Evolutionary conservation across 805 yeast species (phyloP).

Genomic region (Pichia paraexigua): DNA sequence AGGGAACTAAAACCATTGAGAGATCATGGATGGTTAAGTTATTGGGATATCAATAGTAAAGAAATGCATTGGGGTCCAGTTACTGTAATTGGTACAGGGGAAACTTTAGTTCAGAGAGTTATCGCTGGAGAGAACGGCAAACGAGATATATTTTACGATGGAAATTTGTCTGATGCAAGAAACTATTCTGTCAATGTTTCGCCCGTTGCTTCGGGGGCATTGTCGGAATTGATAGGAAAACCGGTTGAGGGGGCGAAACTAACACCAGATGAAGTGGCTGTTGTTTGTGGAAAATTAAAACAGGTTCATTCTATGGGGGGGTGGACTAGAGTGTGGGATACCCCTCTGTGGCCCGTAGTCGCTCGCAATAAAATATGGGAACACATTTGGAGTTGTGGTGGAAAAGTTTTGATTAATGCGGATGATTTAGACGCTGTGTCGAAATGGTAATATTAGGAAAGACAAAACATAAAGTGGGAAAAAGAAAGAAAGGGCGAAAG

Average conservation of each 20-base stretch:
- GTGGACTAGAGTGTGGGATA: constrained; percentile 63
- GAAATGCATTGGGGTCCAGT: constrained; percentile 43
- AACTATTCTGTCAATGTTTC: constrained; percentile 9
- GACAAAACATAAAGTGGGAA: background rate
- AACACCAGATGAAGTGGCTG: constrained; percentile 25
- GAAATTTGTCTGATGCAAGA: constrained; percentile 5
- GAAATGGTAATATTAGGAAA: background rate
- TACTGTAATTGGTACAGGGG: constrained; percentile 59
- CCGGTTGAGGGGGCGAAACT: constrained; percentile 15
- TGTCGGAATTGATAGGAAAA: background rate
- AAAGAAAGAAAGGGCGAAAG: background rate
- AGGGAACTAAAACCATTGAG: constrained; percentile 40
- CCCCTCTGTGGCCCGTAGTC: constrained; percentile 55
- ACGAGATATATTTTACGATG: constrained; percentile 44
- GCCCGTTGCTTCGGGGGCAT: background rate
- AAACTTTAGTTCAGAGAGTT: constrained; percentile 41
- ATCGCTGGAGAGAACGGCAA: constrained; percentile 9
- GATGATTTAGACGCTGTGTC: constrained; percentile 41
- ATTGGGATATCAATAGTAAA: constrained; percentile 32
- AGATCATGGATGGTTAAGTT: constrained; percentile 42
- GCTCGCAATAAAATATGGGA: constrained; percentile 41
- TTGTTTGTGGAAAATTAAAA: constrained; percentile 25
- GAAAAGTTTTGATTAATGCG: constrained; percentile 53
- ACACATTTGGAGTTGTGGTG: constrained; percentile 34
- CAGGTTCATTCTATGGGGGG: constrained; percentile 44